Evolutionary conservation across 78 protist genomes (phyloP).

Genomic region (Dictyostelium discoideum): DNA sequence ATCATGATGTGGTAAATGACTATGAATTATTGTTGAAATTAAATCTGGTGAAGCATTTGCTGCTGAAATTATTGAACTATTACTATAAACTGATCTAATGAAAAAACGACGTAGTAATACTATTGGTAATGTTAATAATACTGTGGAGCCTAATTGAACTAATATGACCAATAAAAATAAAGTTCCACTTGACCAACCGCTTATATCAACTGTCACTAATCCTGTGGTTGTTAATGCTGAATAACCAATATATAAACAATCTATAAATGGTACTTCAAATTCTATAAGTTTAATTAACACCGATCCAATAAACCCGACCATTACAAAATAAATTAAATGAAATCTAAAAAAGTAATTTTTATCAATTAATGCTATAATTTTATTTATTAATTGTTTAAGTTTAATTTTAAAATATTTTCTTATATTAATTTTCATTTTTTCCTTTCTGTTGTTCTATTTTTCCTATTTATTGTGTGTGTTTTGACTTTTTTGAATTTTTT

Average conservation of each 20-base stretch:
- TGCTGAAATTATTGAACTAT: neutral
- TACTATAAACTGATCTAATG: neutral
- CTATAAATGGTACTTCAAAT: neutral
- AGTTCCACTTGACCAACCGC: neutral
- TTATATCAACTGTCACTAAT: constrained; percentile 23
- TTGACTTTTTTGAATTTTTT: neutral
- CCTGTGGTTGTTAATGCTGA: constrained; percentile 44
- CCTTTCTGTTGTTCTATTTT: no score
- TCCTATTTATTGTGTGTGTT: neutral
- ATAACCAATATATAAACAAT: constrained; percentile 6
- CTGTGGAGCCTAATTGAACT: constrained; percentile 27
- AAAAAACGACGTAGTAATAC: constrained; percentile 32
- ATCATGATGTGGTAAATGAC: neutral
- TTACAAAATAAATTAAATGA: constrained; percentile 45
- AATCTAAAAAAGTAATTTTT: constrained; percentile 40
- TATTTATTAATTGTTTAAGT: neutral
- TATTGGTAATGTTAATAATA: constrained; percentile 34
- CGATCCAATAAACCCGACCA: constrained; percentile 26
- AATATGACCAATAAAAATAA: neutral
- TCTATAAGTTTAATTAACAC: neutral
- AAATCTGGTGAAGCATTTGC: neutral
- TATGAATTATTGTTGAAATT: neutral
- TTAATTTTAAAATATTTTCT: neutral
- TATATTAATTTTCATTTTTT: neutral
- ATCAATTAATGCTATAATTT: neutral